phyloP scores from a whole-genome alignment of 2,329 filamentous ascomycete species.

The Ophiocordyceps sinensis region DNA sequence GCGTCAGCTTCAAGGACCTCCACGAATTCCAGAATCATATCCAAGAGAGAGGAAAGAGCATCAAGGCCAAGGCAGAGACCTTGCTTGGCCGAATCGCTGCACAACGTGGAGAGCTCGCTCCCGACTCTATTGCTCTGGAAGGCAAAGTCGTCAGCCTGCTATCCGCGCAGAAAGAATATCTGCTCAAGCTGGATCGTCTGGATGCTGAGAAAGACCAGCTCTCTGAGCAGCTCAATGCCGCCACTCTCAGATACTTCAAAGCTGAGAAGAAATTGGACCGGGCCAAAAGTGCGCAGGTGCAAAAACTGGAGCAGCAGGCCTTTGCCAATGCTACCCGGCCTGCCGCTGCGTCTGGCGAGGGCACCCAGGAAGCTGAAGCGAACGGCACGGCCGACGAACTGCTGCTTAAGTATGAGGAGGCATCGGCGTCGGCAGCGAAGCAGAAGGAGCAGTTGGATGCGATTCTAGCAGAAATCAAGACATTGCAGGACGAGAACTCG shows the following conservation, averaged over 20 bases:
- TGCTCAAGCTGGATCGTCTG: constrained; percentile 61
- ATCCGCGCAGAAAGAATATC: constrained; percentile 67
- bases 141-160: constrained; percentile 60
- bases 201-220: constrained; percentile 70
- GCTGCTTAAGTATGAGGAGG: constrained; percentile 64
- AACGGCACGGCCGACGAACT: constrained; percentile 49
- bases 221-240: constrained; percentile 74
- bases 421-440: constrained; percentile 60
- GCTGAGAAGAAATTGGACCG: constrained; percentile 92
- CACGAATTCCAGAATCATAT: constrained; percentile 73
- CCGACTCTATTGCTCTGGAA: constrained; percentile 61
- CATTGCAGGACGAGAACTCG: constrained; percentile 64
- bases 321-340: constrained; percentile 50
- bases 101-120: constrained; percentile 39
- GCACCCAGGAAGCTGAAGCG: constrained; percentile 39
- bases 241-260: constrained; percentile 82
- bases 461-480: constrained; percentile 62
- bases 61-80: constrained; percentile 57
- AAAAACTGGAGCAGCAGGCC: constrained; percentile 83
- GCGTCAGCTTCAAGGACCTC: constrained; percentile 46
- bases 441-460: constrained; percentile 80
- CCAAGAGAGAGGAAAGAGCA: constrained; percentile 57
- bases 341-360: constrained; percentile 14
- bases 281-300: constrained; percentile 74
- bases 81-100: constrained; percentile 46